Percentiles rank a stretch among this genome's conserved stretches.
Conservation (phyloP, 306 rosid species). For the Medicago truncatula region DNA sequence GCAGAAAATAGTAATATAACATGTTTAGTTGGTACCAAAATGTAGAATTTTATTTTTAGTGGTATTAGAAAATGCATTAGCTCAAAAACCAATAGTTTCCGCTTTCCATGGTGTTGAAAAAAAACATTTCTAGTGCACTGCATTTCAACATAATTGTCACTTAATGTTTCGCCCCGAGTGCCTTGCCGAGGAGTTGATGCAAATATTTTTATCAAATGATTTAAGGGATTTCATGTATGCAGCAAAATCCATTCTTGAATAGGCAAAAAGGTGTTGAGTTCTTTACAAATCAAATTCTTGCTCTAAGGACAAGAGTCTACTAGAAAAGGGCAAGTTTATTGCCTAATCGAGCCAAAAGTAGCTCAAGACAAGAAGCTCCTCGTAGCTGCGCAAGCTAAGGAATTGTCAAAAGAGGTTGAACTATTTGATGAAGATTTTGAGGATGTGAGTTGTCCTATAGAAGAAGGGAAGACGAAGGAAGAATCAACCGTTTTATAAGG, state of each 20-base stretch:
- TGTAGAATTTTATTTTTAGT: conserved; percentile 4
- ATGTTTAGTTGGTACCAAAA: conserved; percentile 16
- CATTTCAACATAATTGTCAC: background rate
- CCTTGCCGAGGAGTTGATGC: background rate
- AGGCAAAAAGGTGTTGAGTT: conserved; percentile 3
- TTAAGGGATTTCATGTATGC: background rate
- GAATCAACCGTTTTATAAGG: background rate
- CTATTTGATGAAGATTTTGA: background rate
- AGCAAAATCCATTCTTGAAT: background rate
- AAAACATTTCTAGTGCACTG: background rate
- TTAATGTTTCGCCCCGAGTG: background rate
- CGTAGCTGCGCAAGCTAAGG: background rate
- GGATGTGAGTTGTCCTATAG: background rate
- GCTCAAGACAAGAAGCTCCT: background rate
- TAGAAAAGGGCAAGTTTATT: background rate
- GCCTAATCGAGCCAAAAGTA: background rate
- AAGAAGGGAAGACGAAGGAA: background rate
- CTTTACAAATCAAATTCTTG: background rate
- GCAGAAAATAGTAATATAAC: conserved; percentile 29
- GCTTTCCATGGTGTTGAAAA: conserved; percentile 6
- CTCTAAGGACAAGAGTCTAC: background rate
- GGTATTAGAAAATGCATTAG: background rate
- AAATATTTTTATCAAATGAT: background rate
- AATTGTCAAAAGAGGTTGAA: background rate
- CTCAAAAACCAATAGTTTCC: background rate